Evolutionary conservation across 495 filamentous ascomycete species (phyloP), one percentile per base, ranked within the genome.

Genomic region (Antarctomyces pellizariae): DNA sequence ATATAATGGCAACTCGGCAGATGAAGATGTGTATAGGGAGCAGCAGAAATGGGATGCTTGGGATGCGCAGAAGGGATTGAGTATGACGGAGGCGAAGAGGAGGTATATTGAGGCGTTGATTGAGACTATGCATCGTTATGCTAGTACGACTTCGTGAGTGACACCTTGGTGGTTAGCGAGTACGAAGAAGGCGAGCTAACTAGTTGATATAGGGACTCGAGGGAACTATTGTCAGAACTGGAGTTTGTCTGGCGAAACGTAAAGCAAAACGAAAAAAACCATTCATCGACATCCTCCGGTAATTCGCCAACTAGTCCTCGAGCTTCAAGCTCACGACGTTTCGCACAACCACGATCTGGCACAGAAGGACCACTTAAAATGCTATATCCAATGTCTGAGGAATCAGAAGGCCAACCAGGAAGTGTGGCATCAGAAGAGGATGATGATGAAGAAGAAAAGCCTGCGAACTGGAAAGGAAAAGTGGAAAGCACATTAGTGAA

Each of bases 191-290:
- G 26, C 16, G 16, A 6, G 9, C 13, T 12, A 2, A 21, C 22
- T 16, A 8, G 14, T 26, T 16, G 24, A 23, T 14, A 17, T 35
- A 64, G 59, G 25, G 80, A 92, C 47, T 79, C 75, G 2, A 59
- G 79, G 22, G 78, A 82, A 46, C 57, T 97, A 5, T 78, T 95
- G 18, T 54, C 68, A n/a, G 89, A 97, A 47, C 63, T 97, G 10
- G 86, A 93, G 50, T 97, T 93, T 41, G 82, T 97, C 24, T 97
- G 86, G 86, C n/a, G n/a, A n/a, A n/a, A n/a, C n/a, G n/a, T n/a
- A n/a, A 79, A 92, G 36, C 89, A 95, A 44, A 76, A 95, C 30
- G 86, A 84, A 49, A 74, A 64, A 29, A 92, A 90, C 39, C 62
- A 62, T 13, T 53, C 65, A 0, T 71, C n/a, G n/a, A n/a, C 70